phyloP scores from a whole-genome alignment of 129 eudicot genomes.

The Scalesia atractyloides region DNA sequence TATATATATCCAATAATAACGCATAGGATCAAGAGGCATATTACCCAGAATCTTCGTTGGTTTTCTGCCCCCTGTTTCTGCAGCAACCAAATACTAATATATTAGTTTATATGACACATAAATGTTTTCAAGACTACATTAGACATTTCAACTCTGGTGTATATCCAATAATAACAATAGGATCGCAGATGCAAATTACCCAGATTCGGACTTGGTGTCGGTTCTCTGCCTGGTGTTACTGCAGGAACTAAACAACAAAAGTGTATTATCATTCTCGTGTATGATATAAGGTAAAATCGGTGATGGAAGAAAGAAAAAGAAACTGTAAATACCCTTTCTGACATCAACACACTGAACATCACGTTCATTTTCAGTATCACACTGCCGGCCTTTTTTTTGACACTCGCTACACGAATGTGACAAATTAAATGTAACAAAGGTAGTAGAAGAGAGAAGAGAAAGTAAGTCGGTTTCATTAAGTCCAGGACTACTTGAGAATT shows the following conservation, averaged over 20 bases:
- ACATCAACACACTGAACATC: slow-evolving; percentile 18
- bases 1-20: neutral
- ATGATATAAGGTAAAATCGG: neutral
- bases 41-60: too few species aligned
- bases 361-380: neutral
- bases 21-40: neutral
- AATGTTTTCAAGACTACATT: too few species aligned
- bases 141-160: neutral
- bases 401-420: slow-evolving; percentile 19
- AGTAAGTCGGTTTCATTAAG: slow-evolving; percentile 1
- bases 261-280: neutral
- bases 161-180: neutral
- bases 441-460: neutral
- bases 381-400: slow-evolving; percentile 12
- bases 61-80: too few species aligned
- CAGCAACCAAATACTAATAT: too few species aligned
- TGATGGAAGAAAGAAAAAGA: neutral
- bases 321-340: slow-evolving; percentile 7
- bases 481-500: neutral
- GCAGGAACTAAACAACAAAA: neutral
- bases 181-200: too few species aligned
- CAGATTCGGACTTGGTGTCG: neutral
- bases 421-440: slow-evolving; percentile 13
- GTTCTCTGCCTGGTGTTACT: neutral
- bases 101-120: too few species aligned